Base-by-base conservation (phyloP, 768 basidiomycete genomes). In the Suillus cothurnatus region DNA sequence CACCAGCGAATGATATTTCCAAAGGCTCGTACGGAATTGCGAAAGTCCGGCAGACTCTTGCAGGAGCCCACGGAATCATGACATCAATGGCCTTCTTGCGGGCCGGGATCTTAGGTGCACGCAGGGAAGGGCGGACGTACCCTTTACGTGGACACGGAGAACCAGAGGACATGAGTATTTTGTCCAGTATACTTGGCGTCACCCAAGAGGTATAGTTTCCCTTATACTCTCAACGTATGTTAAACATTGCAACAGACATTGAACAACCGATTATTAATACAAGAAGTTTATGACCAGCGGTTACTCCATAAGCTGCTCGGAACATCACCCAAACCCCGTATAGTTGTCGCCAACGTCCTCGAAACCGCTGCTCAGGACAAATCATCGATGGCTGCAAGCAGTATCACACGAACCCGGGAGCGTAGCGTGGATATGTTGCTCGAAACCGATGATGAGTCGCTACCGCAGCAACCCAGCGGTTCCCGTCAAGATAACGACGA, bases 1-100 rank as follows among this genome's bases (percentile, higher is more conserved):
- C 23, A 9, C 19, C 11, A 98, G 95, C 88, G 26, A 98, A 99
- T 73, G 96, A 99, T 77, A 94, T 99, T 32, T 94, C 95, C 0
- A 87, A 85, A 61, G 94, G 95, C 1, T 95, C 95, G 0, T 96
- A 87, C 77, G 89, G 87, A 39, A 93, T 97, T 68, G 80, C 84
- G 32, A 90, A 89, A 72, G 95, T 99, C 45, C 88, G 89, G 28
- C 85, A 87, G 59, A 91, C 94, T 3, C 84, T 99, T 66, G 89
- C 91, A 0, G 96, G 96, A 2, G 97, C 92, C 19, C 82, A 85
- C 74, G 83, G 81, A 32, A 92, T 93, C 49, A 81, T 99, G 73
- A 89, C 89, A n/a, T 84, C 91, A 0, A 85, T 89, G 1, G 84
- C 93, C 39, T 93, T 87, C 70, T 67, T 85, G 67, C 84, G 85